Conservation (phyloP, 2,329 filamentous ascomycete species). For the Cladosporium sp. region DNA sequence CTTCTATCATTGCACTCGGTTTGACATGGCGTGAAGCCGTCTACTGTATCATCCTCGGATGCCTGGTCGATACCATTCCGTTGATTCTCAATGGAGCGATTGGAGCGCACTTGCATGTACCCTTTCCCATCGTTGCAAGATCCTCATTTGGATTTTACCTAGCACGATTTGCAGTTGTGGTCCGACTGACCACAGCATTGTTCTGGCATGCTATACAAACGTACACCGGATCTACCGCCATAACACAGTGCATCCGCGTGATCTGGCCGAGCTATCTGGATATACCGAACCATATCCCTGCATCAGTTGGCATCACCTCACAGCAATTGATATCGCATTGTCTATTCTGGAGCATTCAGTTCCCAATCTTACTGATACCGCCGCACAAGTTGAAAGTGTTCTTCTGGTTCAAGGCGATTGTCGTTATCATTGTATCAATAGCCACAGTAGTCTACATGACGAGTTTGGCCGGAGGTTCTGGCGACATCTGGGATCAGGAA, state of each 20-base stretch:
- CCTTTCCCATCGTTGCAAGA: constrained; percentile 59
- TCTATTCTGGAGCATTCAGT: constrained; percentile 35
- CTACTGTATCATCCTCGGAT: constrained; percentile 39
- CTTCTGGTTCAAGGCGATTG: constrained; percentile 49
- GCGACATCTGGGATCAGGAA: constrained; percentile 63
- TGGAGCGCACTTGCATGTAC: constrained; percentile 53
- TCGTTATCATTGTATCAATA: constrained; percentile 40
- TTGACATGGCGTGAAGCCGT: constrained; percentile 46
- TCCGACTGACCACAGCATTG: constrained; percentile 44
- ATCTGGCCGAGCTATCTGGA: constrained; percentile 42
- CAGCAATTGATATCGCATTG: constrained; percentile 40
- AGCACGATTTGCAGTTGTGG: constrained; percentile 47
- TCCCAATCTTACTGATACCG: constrained; percentile 45
- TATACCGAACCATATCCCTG: constrained; percentile 35
- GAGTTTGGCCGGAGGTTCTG: constrained; percentile 53
- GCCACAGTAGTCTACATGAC: constrained; percentile 42
- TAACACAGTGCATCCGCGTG: constrained; percentile 33
- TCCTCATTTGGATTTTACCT: constrained; percentile 62
- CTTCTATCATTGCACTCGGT: constrained; percentile 51
- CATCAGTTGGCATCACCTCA: constrained; percentile 38
- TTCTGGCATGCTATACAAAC: constrained; percentile 42
- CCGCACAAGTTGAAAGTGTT: constrained; percentile 49
- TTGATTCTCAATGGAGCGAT: constrained; percentile 48
- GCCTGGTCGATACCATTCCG: constrained; percentile 35
- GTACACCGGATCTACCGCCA: constrained; percentile 30